Evolutionary conservation across 1,284 basidiomycete species (phyloP).

Genomic region (Austroboletus novae-zelandiae): DNA sequence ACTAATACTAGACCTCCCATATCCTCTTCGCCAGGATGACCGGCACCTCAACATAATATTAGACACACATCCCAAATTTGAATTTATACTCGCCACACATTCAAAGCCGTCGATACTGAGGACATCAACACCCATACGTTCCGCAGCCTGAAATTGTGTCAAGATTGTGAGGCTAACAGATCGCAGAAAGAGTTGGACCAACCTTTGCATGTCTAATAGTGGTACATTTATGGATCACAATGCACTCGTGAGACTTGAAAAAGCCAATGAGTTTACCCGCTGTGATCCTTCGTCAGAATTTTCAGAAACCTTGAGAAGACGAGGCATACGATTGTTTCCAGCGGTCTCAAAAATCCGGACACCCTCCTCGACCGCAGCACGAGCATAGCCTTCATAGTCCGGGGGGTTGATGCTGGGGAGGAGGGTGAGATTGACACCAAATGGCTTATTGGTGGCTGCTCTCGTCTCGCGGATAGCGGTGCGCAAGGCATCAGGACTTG

Average conservation of each 20-base stretch:
- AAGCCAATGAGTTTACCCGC: slow-evolving; percentile 79
- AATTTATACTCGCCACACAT: slow-evolving; percentile 45
- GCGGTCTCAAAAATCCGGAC: slow-evolving; percentile 91
- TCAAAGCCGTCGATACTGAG: slow-evolving; percentile 90
- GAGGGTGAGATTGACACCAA: slow-evolving; percentile 92
- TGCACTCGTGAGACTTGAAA: slow-evolving; percentile 74
- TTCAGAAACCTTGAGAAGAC: background rate
- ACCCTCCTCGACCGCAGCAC: slow-evolving; percentile 86
- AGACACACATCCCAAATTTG: background rate
- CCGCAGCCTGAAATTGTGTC: slow-evolving; percentile 54
- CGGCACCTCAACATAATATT: slow-evolving; percentile 58
- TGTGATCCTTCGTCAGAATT: slow-evolving; percentile 25
- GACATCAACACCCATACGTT: slow-evolving; percentile 79
- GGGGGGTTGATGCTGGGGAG: slow-evolving; percentile 90
- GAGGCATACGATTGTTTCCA: slow-evolving; percentile 76
- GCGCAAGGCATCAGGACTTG: slow-evolving; percentile 81
- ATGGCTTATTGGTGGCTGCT: slow-evolving; percentile 68
- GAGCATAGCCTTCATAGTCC: slow-evolving; percentile 83
- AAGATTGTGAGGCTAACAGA: background rate
- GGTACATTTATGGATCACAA: slow-evolving; percentile 91
- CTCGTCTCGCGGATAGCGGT: slow-evolving; percentile 81
- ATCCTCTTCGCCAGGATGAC: slow-evolving; percentile 95
- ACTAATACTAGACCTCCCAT: slow-evolving; percentile 90
- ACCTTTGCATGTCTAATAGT: slow-evolving; percentile 85
- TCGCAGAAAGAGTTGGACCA: background rate